Evolutionary conservation across 2,329 filamentous ascomycete species (phyloP), one percentile per base, ranked within the genome.

Genomic region (Metarhizium rileyi): DNA sequence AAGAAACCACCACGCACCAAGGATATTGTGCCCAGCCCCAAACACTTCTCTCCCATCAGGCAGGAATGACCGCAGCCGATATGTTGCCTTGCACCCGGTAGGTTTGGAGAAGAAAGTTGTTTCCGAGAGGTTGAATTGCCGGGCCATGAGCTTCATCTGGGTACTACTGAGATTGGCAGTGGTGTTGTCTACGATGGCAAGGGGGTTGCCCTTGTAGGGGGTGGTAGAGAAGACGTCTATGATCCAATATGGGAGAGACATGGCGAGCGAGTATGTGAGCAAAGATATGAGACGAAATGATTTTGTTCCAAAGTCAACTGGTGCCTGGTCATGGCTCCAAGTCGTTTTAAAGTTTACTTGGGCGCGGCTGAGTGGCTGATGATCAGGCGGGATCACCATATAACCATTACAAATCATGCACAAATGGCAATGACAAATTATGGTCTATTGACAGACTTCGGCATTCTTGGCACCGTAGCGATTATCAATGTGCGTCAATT

Each of bases 41-140:
- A 57, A 54, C 3, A 58, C 56, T 10, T 59, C 56, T 44, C 46
- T 55, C 2, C 56, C 56, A 3, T 57, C 53, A 3, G 56, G 56
- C 0, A 57, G 46, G 35, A 59, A 58, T 0, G 57, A 59, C 5
- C 53, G 56, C 23, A 59, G 45, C 2, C 47, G 44, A 41, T 55
- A 55, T 12, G 49, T 35, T 4, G 53, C 51, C 14, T 20, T 23
- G 16, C 30, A 12, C 1, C 20, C 16, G 8, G 26, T 43, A 1
- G 53, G 48, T 20, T 23, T 30, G 2, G 46, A 48, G 26, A 59
- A 52, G 48, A 58, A 58, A 7, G 55, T 57, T 10, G 56, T 57
- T 44, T 57, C 55, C 1, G 56, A 56, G 43, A 58, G 55, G 38
- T 58, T 58, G 48, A 58, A 57, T n/a, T 57, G 55, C 4, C 56